Percentiles rank a stretch among this genome's conserved stretches.
Evolutionary conservation across 2,329 filamentous ascomycete genomes (phyloP).

Genomic region (Exophiala dermatitidis): DNA sequence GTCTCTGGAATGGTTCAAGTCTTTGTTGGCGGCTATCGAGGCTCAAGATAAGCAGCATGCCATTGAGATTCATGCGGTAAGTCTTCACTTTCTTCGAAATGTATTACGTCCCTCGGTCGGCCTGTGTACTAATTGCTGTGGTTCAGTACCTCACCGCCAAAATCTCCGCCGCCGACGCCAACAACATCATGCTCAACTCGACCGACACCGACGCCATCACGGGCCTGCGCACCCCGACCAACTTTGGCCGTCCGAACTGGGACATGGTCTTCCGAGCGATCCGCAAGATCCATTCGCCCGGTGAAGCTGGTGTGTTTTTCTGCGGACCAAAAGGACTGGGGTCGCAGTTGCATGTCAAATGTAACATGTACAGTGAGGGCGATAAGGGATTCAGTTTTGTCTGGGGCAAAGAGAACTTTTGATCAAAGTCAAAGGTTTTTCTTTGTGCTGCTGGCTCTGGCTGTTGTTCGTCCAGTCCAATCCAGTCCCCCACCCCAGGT

Average conservation of each 20-base stretch:
- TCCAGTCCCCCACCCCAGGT: too few relatives aligned
- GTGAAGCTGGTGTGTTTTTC: slow-evolving; percentile 74
- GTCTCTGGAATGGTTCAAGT: slow-evolving; percentile 85
- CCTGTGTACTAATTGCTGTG: too few relatives aligned
- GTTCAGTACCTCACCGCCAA: slow-evolving; percentile 69
- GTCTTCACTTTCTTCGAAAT: slow-evolving; percentile 11
- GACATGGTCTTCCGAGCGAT: slow-evolving; percentile 83
- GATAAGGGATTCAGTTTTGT: slow-evolving; percentile 50
- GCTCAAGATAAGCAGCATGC: slow-evolving; percentile 74
- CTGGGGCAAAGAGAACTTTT: slow-evolving; percentile 50
- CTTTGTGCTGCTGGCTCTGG: too few relatives aligned
- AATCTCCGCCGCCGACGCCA: slow-evolving; percentile 78
- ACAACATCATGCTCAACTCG: slow-evolving; percentile 82
- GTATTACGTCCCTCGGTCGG: background rate
- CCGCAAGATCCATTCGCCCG: slow-evolving; percentile 66
- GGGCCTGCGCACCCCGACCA: slow-evolving; percentile 71
- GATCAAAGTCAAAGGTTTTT: too few relatives aligned
- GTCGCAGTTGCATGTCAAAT: slow-evolving; percentile 70
- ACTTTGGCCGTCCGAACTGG: slow-evolving; percentile 83
- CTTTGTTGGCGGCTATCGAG: slow-evolving; percentile 74
- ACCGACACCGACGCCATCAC: slow-evolving; percentile 80
- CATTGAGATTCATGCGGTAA: slow-evolving; percentile 75
- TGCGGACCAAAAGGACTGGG: slow-evolving; percentile 76
- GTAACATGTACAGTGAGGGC: slow-evolving; percentile 73
- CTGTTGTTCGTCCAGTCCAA: too few relatives aligned